Base-by-base conservation (phyloP, 768 basidiomycete species). In the Mycena kentingensis region DNA sequence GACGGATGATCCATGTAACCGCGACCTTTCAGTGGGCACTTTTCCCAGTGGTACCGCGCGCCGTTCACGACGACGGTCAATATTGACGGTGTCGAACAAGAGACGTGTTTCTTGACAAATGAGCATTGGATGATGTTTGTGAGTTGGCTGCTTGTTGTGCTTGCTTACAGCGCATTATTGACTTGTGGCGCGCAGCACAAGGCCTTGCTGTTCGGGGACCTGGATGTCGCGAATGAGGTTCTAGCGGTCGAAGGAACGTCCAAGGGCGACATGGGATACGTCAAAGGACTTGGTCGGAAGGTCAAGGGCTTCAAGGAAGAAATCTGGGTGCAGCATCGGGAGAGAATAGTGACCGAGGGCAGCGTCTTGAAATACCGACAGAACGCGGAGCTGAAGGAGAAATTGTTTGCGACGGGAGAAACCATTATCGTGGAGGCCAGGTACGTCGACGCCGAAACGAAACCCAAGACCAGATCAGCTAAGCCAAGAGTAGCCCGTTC, bases 91-190 rank as follows among this genome's bases (percentile, higher is more conserved):
- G 54, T 64, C 29, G 60, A 64, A 18, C 68, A 73, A 50, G 61
- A 58, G 3, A 62, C 73, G 21, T 60, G 46, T 1, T 83, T 83
- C 61, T 67, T 65, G 5, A 77, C 79, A 2, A 74, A 80, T 0
- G 84, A 85, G 65, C 83, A 85, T 57, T 85, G 77, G 77, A 85
- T 85, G 84, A 87, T 85, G 84, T 70, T 78, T 34, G 57, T 59
- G 32, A 6, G 53, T 44, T 12, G 2, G 27, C n/a, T 27, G 4
- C 27, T 16, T 13, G 5, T 11, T 13, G 12, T 27, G 4, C 16
- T 24, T 10, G 31, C 37, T n/a, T 22, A 18, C 19, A n/a, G 35
- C 13, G 7, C 22, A 39, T 22, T 15, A 46, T 16, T 19, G 16
- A 5, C 21, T 18, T 3, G 7, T n/a, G n/a, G n/a, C n/a, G 18